Base-by-base conservation (phyloP, 441 rosid species). In the Erodium trifolium region DNA sequence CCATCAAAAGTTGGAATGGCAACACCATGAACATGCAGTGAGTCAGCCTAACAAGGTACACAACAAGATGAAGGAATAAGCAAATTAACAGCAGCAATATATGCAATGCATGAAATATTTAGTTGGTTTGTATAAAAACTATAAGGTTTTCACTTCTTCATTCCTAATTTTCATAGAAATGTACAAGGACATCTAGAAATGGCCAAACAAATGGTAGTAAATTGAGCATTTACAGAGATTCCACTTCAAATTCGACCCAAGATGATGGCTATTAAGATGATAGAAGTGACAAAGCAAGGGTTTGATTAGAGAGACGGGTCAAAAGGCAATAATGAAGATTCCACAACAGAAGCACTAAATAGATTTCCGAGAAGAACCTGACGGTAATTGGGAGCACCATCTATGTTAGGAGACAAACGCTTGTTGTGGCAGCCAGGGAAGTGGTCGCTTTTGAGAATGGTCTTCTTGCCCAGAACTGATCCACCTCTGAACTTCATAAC, bases 341-440 rank as follows among this genome's bases (percentile, higher is more conserved):
- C n/a, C n/a, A n/a, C n/a, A n/a, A n/a, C n/a, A n/a, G n/a, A n/a
- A n/a, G n/a, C n/a, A n/a, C n/a, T n/a, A n/a, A 31, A 31, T 31
- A 31, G 34, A 49, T 41, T 9, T 8, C 23, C 18, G 47, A 39
- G 66, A 67, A 47, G 60, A 68, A 94, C 99, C 99, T 90, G 97
- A 63, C 98, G 98, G 74, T 90, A 94, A 84, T 94, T 94, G 11
- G 99, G 98, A 79, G 99, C 98, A 70, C 99, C 99, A 57, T 94
- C 98, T 83, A 94, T 94, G 71, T 87, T 90, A 41, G 97, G 96
- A 67, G 88, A 76, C 79, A 92, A 78, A 31, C 99, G 97, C 76
- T 90, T 94, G 68, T 92, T 94, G 66, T 92, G 99, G 75, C 99
- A 94, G 19, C 98, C 98, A 16, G 99, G 99, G 75, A 92, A 92